A percentile compares a stretch with the other conserved stretches of the same genome.
Conservation (phyloP, 1,284 basidiomycete genomes). For the Cronartium ribicola region DNA sequence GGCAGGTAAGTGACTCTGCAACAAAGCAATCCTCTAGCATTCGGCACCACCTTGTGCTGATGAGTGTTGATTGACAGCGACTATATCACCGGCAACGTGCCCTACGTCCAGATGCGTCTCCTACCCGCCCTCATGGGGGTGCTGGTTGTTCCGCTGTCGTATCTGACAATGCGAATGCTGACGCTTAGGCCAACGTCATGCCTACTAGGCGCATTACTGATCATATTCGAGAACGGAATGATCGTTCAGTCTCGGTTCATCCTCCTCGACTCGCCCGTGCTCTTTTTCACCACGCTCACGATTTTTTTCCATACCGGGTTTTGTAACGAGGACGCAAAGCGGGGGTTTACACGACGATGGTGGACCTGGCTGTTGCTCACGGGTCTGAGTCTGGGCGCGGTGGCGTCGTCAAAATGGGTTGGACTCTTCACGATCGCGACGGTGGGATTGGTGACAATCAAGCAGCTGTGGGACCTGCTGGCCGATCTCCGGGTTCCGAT, state of each 20-base stretch:
- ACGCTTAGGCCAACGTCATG: slow-evolving; percentile 85
- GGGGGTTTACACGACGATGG: slow-evolving; percentile 75
- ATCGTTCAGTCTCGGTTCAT: slow-evolving; percentile 94
- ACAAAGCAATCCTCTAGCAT: neutral
- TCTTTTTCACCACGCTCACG: slow-evolving; percentile 94
- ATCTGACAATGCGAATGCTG: slow-evolving; percentile 86
- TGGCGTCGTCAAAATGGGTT: slow-evolving; percentile 95
- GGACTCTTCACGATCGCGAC: slow-evolving; percentile 98
- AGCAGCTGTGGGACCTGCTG: slow-evolving; percentile 83
- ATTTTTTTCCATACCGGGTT: slow-evolving; percentile 84
- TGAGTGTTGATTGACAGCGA: slow-evolving; percentile 56
- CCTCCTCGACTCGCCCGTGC: slow-evolving; percentile 90
- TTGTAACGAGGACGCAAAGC: slow-evolving; percentile 52
- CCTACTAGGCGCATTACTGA: slow-evolving; percentile 78
- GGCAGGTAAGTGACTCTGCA: slow-evolving; percentile 66
- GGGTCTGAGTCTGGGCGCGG: slow-evolving; percentile 82
- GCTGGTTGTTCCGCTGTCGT: slow-evolving; percentile 80
- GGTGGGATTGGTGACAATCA: slow-evolving; percentile 75
- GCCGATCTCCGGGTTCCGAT: slow-evolving; percentile 80
- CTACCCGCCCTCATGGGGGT: slow-evolving; percentile 86
- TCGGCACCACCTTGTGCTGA: neutral
- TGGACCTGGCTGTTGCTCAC: slow-evolving; percentile 89
- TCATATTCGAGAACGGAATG: slow-evolving; percentile 94
- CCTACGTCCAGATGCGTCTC: slow-evolving; percentile 93
- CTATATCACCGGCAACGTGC: slow-evolving; percentile 69